Base-by-base conservation (phyloP, 2,329 filamentous ascomycete species). In the Claviceps paspali region DNA sequence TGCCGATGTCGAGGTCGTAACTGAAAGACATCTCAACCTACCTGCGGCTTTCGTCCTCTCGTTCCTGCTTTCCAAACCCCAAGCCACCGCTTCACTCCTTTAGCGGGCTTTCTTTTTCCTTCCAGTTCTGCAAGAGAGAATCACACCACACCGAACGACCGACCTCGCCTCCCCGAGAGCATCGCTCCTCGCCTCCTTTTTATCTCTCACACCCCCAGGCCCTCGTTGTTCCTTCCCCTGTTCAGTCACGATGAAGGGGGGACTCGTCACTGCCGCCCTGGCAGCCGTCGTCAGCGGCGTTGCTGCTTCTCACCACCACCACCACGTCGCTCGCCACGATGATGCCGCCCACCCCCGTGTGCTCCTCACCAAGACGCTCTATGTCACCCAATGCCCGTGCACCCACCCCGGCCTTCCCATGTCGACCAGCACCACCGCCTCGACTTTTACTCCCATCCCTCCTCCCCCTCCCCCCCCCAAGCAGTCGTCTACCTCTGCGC, bases 61-160 rank as follows among this genome's bases (percentile, higher is more conserved):
- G 56, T 64, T 65, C n/a, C 58, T 51, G 50, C 56, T 54, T 15
- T 55, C 45, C 53, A n/a, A n/a, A n/a, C 48, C 44, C 50, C 50
- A 55, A 67, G 61, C 53, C 49, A 79, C 78, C 78, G 79, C 79
- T 83, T 83, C 80, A 84, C 76, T 84, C 82, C 60, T 85, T 87
- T 65, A 86, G 82, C 82, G 81, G 82, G 73, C 79, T 76, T 67
- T 82, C 77, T 63, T 81, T 81, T 54, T 45, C 38, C 39, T 43
- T 33, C 35, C 27, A n/a, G 24, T 10, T 41, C 14, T 36, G 2
- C 24, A 24, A 38, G 37, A 23, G 12, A 14, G 9, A 17, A n/a
- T 28, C 26, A n/a, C 12, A 2, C n/a, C n/a, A 5, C 15, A 5
- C 8, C 21, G 21, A 5, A 5, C 21, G 5, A 8, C 21, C 21